phyloP scores from a whole-genome alignment of 1,139 yeast genomes.

The Geotrichum histeridarum region DNA sequence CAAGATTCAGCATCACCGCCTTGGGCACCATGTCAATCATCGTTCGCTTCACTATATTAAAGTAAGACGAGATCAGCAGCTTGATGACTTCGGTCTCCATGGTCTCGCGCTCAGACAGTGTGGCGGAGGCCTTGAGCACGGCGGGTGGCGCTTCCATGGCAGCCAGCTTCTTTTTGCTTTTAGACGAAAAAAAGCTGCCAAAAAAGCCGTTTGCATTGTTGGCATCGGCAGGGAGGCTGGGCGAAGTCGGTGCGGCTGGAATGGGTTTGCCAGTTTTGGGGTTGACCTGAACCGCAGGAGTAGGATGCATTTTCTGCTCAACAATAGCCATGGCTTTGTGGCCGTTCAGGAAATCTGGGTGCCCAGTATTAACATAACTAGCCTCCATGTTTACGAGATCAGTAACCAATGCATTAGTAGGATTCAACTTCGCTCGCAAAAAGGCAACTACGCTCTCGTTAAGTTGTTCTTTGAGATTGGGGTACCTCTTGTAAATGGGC shows the following conservation, averaged over 20 bases:
- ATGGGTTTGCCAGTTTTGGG: constrained; percentile 81
- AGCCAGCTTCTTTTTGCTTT: constrained; percentile 88
- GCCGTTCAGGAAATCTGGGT: constrained; percentile 92
- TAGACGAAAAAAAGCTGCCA: constrained; percentile 89
- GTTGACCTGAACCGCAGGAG: constrained; percentile 74
- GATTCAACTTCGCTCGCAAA: constrained; percentile 71
- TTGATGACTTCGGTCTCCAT: constrained; percentile 97
- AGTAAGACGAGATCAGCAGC: constrained; percentile 82
- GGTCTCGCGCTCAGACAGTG: constrained; percentile 91
- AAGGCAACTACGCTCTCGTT: constrained; percentile 75
- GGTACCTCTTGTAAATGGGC: constrained; percentile 82
- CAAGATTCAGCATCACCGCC: constrained; percentile 87
- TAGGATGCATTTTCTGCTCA: constrained; percentile 79
- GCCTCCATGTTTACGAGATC: constrained; percentile 84
- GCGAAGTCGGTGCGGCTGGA: constrained; percentile 25
- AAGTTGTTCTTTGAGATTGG: constrained; percentile 81
- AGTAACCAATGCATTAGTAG: constrained; percentile 77
- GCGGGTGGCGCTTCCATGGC: constrained; percentile 98
- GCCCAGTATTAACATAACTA: constrained; percentile 94
- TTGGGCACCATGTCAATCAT: constrained; percentile 92
- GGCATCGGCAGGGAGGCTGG: constrained; percentile 18
- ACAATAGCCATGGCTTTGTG: constrained; percentile 93
- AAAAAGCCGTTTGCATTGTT: constrained; percentile 63
- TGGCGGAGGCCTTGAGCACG: constrained; percentile 87
- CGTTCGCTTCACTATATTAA: constrained; percentile 85